Base-by-base conservation (phyloP, 768 basidiomycete genomes). In the Mrakia frigida region DNA sequence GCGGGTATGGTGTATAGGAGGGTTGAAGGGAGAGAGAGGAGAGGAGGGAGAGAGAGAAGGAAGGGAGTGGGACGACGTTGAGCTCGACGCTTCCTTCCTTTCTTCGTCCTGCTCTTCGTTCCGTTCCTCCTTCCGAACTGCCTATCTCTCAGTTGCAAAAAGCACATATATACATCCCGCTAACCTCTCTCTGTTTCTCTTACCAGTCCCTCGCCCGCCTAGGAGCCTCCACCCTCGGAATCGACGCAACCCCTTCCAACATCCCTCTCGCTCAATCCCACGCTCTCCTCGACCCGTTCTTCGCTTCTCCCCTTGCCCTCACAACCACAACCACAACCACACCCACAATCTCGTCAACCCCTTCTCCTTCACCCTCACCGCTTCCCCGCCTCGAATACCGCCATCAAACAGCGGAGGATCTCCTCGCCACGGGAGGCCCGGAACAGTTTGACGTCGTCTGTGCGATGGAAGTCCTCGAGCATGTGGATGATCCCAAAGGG, bases 391-490 rank as follows among this genome's bases (percentile, higher is more conserved):
- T 95, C 35, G 83, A 85, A 0, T 98, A 98, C 84, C 84, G 88
- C 11, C 89, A 92, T 80, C 86, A 88, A 0, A 86, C 91, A 0
- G 93, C 91, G 0, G 94, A 98, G 81, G 86, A 86, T 0, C 87
- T 99, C 5, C 84, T 92, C 21, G 67, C 46, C 25, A 79, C 80
- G 16, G 88, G 89, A 6, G 82, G 87, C 21, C 33, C 43, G 31
- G 87, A 86, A 79, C 88, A 88, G 71, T 98, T 90, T 81, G 96
- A 98, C 82, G 88, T 94, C 28, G 94, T 99, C 21, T 97, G 94
- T 82, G 92, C 94, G 14, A 93, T 98, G 93, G 97, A 99, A 83
- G 96, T 99, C 11, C 82, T 99, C 41, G 97, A 99, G 84, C 97
- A 99, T 81, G 97, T 99, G 70, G 92, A 97, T 82, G 90, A 96